Evolutionary conservation across 495 filamentous ascomycete species (phyloP).

Genomic region (Pseudotulostoma volvatum): DNA sequence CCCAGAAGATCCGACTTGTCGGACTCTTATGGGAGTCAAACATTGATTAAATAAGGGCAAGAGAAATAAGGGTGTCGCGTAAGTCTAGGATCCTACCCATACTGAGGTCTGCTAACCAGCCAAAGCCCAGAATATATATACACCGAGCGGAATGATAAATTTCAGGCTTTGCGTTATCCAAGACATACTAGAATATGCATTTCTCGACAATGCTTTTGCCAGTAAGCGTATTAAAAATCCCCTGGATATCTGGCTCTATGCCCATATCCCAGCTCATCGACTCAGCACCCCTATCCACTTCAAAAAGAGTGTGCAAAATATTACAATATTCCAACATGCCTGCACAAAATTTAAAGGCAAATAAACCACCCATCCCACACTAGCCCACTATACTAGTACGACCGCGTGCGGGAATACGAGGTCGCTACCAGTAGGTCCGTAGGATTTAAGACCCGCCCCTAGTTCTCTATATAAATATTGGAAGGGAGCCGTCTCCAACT

Average conservation of each 20-base stretch:
- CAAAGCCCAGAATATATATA: conserved; percentile 1
- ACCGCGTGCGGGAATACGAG: conserved; percentile 4
- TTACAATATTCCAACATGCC: conserved; percentile 5
- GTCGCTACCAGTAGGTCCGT: conserved; percentile 3
- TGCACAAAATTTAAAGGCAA: conserved; percentile 3
- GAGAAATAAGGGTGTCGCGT: conserved; percentile 10
- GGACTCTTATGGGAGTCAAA: conserved; percentile 11
- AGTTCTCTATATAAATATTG: conserved; percentile 13
- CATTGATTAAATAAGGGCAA: conserved; percentile 13
- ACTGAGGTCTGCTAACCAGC: neutral
- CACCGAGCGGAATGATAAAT: conserved; percentile 1
- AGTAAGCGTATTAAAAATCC: conserved; percentile 9
- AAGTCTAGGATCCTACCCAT: conserved; percentile 3
- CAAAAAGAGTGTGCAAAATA: conserved; percentile 8
- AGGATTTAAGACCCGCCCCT: conserved; percentile 6
- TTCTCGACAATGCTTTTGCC: conserved; percentile 9
- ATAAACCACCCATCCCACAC: conserved; percentile 5
- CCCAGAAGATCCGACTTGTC: conserved; percentile 7
- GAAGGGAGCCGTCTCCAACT: conserved; percentile 10
- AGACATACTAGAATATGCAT: conserved; percentile 8
- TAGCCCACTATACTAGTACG: conserved; percentile 5
- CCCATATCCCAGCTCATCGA: conserved; percentile 7
- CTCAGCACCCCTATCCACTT: conserved; percentile 12
- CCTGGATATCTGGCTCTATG: conserved; percentile 9
- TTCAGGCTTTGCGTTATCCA: conserved; percentile 2